Base-by-base conservation (phyloP, 1,284 basidiomycete genomes). In the Phylloporus gajari region DNA sequence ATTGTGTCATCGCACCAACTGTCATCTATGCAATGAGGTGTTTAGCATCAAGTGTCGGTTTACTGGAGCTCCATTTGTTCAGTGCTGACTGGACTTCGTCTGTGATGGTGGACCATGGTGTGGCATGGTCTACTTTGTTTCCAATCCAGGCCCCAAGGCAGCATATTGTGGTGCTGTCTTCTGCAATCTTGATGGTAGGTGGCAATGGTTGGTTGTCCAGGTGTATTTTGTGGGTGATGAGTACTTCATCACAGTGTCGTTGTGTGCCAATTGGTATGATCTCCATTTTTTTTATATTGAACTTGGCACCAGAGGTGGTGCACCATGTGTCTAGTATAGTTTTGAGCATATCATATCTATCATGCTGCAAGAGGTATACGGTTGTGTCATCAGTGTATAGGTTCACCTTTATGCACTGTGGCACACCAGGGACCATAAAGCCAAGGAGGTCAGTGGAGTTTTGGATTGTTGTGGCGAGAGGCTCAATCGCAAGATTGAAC, bases 401-500 rank as follows among this genome's bases (percentile, higher is more conserved):
- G 42, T 75, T 74, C 0, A 74, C 17, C 21, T 30, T 61, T 0
- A 68, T 25, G 0, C 3, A 32, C 2, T 1, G 25, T 0, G 32
- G 30, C 3, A 12, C 42, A 5, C 38, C 42, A 0, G 62, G 59
- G 1, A 38, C 59, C 0, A 13, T 2, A 12, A 27, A 70, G 1
- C 74, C 70, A 2, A 0, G 38, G 0, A 75, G 30, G 9, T 65
- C 6, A 1, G 65, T 69, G 3, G 73, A 0, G 4, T 53, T 68
- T 0, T 44, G 5, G 15, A 76, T 46, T 0, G 11, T 68, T n/a
- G 25, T 82, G 74, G 70, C 70, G 0, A 76, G 70, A 1, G 68
- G 75, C 35, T 76, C 70, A 0, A 76, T n/a, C n/a, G n/a, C n/a
- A n/a, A n/a, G n/a, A n/a, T n/a, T 70, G 30, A 85, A 86, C 0